Evolutionary conservation across 148 eudicot genomes (phyloP).

Genomic region (Hydrangea macrophylla): DNA sequence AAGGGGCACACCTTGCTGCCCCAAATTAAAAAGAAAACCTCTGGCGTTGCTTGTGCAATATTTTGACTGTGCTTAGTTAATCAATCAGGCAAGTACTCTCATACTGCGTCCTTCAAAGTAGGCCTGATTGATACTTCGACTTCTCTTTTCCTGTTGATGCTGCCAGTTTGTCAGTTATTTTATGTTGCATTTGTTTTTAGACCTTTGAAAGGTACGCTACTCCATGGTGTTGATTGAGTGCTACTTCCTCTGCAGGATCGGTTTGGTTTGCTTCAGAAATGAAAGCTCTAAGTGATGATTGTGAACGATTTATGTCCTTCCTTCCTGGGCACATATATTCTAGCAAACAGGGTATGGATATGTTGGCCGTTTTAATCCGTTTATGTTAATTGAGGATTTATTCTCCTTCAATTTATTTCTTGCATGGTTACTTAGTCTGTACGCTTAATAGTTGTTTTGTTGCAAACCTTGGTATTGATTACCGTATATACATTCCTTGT

Average conservation of each 20-base stretch:
- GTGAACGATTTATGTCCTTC: constrained; percentile 77
- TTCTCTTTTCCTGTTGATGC: neutral
- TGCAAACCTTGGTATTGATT: neutral
- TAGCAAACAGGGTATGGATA: constrained; percentile 69
- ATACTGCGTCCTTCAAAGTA: neutral
- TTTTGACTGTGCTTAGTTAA: neutral
- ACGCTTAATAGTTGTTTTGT: neutral
- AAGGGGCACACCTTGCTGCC: too few relatives aligned
- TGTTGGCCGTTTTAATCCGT: neutral
- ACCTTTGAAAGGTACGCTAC: neutral
- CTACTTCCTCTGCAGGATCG: constrained; percentile 53
- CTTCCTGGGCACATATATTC: constrained; percentile 89
- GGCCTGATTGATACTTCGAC: neutral
- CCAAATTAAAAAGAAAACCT: neutral
- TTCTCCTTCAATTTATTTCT: neutral
- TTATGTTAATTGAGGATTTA: neutral
- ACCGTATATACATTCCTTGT: neutral
- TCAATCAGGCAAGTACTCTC: neutral
- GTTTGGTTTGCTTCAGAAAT: constrained; percentile 95
- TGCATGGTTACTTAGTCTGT: neutral
- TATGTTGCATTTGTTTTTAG: neutral
- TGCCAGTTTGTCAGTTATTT: neutral
- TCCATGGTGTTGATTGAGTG: neutral
- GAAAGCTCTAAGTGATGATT: constrained; percentile 95
- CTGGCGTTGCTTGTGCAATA: neutral